Conservation (phyloP, 164 flowering plant genomes). For the Umbellularia californica region DNA sequence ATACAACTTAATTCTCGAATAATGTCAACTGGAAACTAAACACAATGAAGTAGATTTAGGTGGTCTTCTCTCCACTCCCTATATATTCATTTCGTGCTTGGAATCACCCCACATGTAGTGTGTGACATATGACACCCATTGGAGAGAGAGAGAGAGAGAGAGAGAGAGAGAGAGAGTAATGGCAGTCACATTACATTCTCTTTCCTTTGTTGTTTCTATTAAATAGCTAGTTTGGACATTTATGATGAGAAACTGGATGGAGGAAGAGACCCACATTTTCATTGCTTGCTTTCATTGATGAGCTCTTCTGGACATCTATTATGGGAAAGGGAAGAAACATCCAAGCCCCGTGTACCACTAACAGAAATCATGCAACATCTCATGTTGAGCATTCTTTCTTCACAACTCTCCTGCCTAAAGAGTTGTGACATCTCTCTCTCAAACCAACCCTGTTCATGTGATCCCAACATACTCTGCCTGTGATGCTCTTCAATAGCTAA, state of each 20-base stretch:
- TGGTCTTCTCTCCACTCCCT: no score
- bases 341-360: neutral
- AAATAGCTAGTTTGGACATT: neutral
- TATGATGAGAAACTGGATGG: no score
- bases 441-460: slow-evolving; percentile 21
- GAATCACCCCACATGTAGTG: no score
- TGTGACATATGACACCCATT: no score
- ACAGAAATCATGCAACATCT: neutral
- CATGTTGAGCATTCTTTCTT: slow-evolving; percentile 14
- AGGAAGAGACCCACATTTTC: neutral
- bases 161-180: slow-evolving; percentile 7
- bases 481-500: slow-evolving; percentile 41
- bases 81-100: no score
- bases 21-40: no score
- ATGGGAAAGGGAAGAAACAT: neutral
- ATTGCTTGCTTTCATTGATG: neutral
- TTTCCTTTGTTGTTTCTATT: neutral
- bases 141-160: neutral
- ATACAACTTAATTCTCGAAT: no score
- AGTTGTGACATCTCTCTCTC: neutral
- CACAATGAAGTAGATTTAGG: no score
- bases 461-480: slow-evolving; percentile 27
- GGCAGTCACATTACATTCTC: slow-evolving; percentile 12
- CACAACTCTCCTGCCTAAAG: slow-evolving; percentile 3
- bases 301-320: neutral